phyloP scores from a whole-genome alignment of 2,329 filamentous ascomycete genomes.

The Lasiodiplodia hormozganensis region DNA sequence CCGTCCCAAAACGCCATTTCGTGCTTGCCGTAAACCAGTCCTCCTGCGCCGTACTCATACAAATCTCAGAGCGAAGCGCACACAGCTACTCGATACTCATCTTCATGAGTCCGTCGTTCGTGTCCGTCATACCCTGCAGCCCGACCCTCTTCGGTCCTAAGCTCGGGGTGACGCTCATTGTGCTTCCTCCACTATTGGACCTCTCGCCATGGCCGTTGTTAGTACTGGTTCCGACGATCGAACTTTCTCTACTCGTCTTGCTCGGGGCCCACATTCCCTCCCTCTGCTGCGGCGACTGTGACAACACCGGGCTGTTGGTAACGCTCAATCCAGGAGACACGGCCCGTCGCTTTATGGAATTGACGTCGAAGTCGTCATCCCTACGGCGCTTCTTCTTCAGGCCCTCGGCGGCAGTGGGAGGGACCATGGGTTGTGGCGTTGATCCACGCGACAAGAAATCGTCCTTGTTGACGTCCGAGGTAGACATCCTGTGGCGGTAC shows the following conservation, averaged over 20 bases:
- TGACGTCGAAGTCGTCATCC: conserved; percentile 89
- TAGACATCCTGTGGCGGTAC: conserved; percentile 35
- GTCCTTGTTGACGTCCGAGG: conserved; percentile 31
- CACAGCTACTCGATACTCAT: conserved; percentile 92
- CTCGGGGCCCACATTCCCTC: conserved; percentile 75
- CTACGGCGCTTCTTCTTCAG: conserved; percentile 73
- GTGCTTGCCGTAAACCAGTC: background rate
- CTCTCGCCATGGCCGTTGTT: conserved; percentile 57
- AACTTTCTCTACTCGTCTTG: conserved; percentile 64
- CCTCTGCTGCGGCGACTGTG: conserved; percentile 79
- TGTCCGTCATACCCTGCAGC: conserved; percentile 91
- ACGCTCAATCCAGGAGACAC: conserved; percentile 91
- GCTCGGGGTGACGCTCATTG: conserved; percentile 50
- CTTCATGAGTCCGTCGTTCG: conserved; percentile 93
- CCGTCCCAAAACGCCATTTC: conserved; percentile 13
- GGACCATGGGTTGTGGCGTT: conserved; percentile 46
- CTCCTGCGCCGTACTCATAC: conserved; percentile 10
- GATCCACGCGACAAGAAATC: conserved; percentile 40
- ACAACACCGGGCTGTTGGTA: conserved; percentile 84
- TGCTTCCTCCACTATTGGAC: conserved; percentile 56
- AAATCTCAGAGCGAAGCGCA: background rate
- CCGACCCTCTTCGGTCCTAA: conserved; percentile 56
- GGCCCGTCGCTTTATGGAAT: conserved; percentile 87
- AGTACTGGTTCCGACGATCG: conserved; percentile 45
- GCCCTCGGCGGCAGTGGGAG: conserved; percentile 49